Evolutionary conservation across 768 basidiomycete genomes (phyloP).

Genomic region (Psilocybe cyanescens): DNA sequence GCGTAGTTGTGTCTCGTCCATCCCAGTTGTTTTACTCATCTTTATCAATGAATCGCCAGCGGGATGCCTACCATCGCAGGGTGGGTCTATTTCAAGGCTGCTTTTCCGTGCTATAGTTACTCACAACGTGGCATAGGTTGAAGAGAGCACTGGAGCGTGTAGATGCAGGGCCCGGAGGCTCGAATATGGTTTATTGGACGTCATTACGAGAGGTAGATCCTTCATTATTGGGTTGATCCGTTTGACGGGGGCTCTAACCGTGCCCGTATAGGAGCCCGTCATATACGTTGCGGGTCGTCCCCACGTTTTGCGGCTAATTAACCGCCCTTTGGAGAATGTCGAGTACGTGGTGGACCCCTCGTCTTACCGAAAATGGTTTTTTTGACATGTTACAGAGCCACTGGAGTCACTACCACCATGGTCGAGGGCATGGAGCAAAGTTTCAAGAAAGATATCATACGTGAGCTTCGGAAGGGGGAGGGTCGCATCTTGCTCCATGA

Average conservation of each 20-base stretch:
- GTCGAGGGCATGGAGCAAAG: constrained; percentile 91
- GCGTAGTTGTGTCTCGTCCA: constrained; percentile 11
- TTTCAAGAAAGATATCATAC: constrained; percentile 87
- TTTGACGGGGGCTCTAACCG: background rate
- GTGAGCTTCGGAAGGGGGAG: constrained; percentile 70
- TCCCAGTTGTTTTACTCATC: background rate
- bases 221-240: background rate
- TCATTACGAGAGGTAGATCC: constrained; percentile 80
- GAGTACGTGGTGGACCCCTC: constrained; percentile 59
- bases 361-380: background rate
- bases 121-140: constrained; percentile 47
- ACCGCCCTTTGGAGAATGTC: constrained; percentile 91
- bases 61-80: constrained; percentile 97
- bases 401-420: constrained; percentile 87
- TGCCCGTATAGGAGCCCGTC: constrained; percentile 76
- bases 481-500: constrained; percentile 93
- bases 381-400: constrained; percentile 62
- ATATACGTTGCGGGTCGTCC: constrained; percentile 86
- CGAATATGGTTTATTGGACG: constrained; percentile 88
- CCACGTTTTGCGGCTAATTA: constrained; percentile 87
- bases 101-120: background rate
- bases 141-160: constrained; percentile 79
- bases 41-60: constrained; percentile 36
- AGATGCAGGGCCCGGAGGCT: constrained; percentile 78
- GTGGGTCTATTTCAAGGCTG: constrained; percentile 35